Evolutionary conservation across 352 stramenopile species (phyloP), one percentile per base, ranked within the genome.

Genomic region (Pythium periplocum): DNA sequence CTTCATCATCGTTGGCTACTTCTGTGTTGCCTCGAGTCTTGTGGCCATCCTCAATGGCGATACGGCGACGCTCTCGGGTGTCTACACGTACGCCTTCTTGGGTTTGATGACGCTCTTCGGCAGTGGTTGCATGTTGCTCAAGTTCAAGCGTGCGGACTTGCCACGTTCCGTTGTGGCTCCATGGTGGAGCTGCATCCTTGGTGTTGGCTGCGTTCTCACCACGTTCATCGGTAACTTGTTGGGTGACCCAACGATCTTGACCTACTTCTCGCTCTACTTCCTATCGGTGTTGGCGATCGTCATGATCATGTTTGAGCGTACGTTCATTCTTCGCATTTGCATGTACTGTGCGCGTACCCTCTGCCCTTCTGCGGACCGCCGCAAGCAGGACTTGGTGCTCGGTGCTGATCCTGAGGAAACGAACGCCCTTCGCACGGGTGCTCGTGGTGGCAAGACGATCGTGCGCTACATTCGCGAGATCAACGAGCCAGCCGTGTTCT

Each of bases 51-150:
- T 97, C 45, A 72, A 96, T 47, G 89, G 90, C 37, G 84, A 98
- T 64, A 93, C 96, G 5, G 90, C 80, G 60, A 96, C 87, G 33
- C 77, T 98, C 9, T 93, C 83, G 48, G 91, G 92, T 31, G 93
- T 98, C 31, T 98, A 98, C 76, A 97, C 87, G 45, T 97, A 96
- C 68, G 87, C 92, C n/a, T 98, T 98, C 73, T 66, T 98, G 30
- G 86, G 84, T 0, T 86, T 98, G 41, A 98, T 98, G 90, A 96
- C 75, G 46, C 84, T 98, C 48, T 98, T 98, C 52, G 89, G 88
- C 46, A 80, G 76, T 42, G 92, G 92, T 49, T 97, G 89, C 66
- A 96, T 98, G 76, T 59, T 98, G 35, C 88, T 98, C 53, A 98
- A 98, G 75, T 96, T 95, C 58, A 98, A 98, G 74, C 81, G 93